Conservation (phyloP, 176 grass and related monocot genomes). For the Elaeis guineensis region DNA sequence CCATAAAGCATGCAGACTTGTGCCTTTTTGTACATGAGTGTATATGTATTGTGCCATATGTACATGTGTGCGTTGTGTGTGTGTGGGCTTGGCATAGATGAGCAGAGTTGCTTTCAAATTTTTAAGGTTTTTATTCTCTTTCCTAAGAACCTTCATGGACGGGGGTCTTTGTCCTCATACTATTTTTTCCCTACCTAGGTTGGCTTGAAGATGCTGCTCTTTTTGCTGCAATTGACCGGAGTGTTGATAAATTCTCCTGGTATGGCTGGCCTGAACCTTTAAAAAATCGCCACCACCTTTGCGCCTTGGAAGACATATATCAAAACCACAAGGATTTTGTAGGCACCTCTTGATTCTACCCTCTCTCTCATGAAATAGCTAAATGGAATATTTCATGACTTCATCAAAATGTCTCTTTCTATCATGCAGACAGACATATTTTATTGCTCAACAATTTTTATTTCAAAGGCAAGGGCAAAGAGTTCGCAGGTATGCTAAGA, state of each 20-base stretch:
- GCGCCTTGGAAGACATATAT: constrained; percentile 72
- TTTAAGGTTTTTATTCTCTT: too few relatives aligned
- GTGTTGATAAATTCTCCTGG: constrained; percentile 52
- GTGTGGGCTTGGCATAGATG: too few relatives aligned
- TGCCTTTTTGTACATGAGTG: too few relatives aligned
- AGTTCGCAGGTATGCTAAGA: constrained; percentile 59
- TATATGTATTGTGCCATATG: too few relatives aligned
- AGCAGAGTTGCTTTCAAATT: too few relatives aligned
- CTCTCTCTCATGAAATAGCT: too few relatives aligned
- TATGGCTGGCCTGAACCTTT: constrained; percentile 87
- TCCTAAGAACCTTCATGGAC: too few relatives aligned
- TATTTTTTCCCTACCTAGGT: constrained; percentile 28
- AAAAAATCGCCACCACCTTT: constrained; percentile 91
- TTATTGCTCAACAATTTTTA: constrained; percentile 74
- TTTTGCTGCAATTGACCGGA: constrained; percentile 90
- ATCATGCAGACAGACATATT: constrained; percentile 80
- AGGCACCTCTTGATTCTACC: constrained; percentile 22
- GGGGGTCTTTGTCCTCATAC: constrained; percentile 3
- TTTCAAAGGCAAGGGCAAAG: constrained; percentile 96
- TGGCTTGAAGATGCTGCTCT: constrained; percentile 99
- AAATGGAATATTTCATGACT: too few relatives aligned
- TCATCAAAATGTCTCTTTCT: too few relatives aligned
- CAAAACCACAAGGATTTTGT: constrained; percentile 73
- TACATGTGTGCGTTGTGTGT: too few relatives aligned
- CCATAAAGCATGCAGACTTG: too few relatives aligned